phyloP scores from a whole-genome alignment of 139 green algal species.

The Gonium pectorale region DNA sequence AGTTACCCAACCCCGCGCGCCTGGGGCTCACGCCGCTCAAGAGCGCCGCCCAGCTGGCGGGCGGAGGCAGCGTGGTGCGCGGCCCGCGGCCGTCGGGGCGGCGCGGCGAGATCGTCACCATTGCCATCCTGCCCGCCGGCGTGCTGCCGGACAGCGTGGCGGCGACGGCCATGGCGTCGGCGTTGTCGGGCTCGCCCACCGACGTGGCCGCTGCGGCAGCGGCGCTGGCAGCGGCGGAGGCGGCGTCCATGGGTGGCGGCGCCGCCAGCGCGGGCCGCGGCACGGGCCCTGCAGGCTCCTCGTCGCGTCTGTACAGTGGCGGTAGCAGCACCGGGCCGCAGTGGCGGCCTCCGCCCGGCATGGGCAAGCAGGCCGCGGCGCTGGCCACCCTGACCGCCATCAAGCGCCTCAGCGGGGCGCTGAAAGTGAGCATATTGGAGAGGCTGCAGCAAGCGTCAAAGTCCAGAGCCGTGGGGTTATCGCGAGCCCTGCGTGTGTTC shows the following conservation, averaged over 20 bases:
- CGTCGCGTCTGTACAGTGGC: background rate
- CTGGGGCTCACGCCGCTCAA: conserved; percentile 41
- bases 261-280: background rate
- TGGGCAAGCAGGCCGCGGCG: conserved; percentile 21
- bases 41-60: conserved; percentile 4
- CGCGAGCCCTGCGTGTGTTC: background rate
- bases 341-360: conserved; percentile 8
- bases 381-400: conserved; percentile 47
- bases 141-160: conserved; percentile 30
- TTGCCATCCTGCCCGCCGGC: conserved; percentile 75
- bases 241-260: conserved; percentile 11
- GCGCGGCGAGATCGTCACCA: conserved; percentile 78
- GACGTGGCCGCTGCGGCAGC: conserved; percentile 27
- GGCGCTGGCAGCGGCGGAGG: conserved; percentile 41
- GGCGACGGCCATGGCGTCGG: background rate
- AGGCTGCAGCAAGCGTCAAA: too few species aligned
- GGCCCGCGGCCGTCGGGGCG: background rate
- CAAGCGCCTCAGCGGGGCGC: conserved; percentile 58
- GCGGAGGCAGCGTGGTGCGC: conserved; percentile 6
- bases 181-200: conserved; percentile 8
- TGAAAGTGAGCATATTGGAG: conserved; percentile 45
- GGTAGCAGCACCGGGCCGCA: background rate
- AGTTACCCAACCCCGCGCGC: conserved; percentile 28
- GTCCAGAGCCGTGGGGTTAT: background rate
- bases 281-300: background rate